These are phyloP conservation scores for Kwoniella sp. DNA, from an alignment of 768 basidiomycete species.

Conservation along the genomic window DNA sequence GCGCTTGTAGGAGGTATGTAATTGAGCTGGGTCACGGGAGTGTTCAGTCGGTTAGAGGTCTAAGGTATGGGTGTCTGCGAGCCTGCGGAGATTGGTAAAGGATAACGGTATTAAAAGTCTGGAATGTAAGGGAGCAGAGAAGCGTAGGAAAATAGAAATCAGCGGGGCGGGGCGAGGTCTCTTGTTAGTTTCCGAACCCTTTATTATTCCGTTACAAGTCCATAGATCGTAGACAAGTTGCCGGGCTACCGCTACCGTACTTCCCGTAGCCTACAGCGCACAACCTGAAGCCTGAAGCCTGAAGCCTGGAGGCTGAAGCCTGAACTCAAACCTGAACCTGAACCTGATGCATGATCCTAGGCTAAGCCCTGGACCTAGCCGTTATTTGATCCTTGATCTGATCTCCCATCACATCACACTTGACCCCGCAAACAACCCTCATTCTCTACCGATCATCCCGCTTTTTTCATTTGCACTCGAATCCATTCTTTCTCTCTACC, in stretches of 20 bases:
- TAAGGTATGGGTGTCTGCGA: neutral
- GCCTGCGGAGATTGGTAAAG: neutral
- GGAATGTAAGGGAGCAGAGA: neutral
- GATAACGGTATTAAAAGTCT: neutral
- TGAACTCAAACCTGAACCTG: too few relatives aligned
- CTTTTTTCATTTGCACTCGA: neutral
- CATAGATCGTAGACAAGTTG: too few relatives aligned
- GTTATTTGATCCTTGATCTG: too few relatives aligned
- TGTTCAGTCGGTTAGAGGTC: neutral
- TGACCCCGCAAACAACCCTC: constrained; percentile 1
- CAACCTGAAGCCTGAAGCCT: too few relatives aligned
- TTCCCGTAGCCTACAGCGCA: too few relatives aligned
- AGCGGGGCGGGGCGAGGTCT: neutral
- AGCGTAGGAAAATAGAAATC: neutral
- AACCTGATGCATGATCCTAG: neutral
- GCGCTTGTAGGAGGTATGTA: neutral
- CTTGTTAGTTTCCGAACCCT: constrained; percentile 2
- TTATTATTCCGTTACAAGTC: neutral
- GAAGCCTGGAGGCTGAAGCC: too few relatives aligned
- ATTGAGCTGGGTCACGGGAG: neutral
- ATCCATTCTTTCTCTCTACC: too few relatives aligned
- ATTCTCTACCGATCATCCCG: constrained; percentile 1
- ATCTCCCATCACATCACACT: neutral
- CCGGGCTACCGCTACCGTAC: neutral
- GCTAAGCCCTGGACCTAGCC: too few relatives aligned